Evolutionary conservation across 768 basidiomycete genomes (phyloP), one percentile per base, ranked within the genome.

Genomic region (Coprinopsis sp.): DNA sequence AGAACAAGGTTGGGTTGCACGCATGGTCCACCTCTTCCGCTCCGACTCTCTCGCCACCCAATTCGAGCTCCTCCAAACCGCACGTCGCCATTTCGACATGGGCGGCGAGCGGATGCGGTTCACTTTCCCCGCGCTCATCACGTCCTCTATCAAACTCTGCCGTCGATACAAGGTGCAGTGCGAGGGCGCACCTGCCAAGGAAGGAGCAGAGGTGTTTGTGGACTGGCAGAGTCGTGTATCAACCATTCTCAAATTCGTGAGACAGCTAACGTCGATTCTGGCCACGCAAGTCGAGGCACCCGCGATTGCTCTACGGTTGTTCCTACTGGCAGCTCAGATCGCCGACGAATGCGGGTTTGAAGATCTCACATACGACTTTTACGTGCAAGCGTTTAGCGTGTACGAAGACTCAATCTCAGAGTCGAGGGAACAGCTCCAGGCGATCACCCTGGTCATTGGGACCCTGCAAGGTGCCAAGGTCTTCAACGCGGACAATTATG

Each of bases 371-470:
- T 99, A 99, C 62, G 95, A 99, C 63, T 84, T 98, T 55, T 97
- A 94, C 58, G 96, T 98, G 12, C 93, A 97, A 63, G 91, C 94
- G 0, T 97, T 99, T 64, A 92, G 86, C 22, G 92, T 98, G 11
- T 98, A 99, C 67, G 96, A 99, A 62, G 96, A 99, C 64, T 86
- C 80, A 57, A 98, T 99, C 40, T 93, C 90, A 36, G 96, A 99
- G 61, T 91, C 88, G 27, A 81, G 95, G 3, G 92, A 92, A 4
- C 96, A 99, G 64, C 70, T 99, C 7, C 91, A 95, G 59, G 94
- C 95, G n/a, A 97, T 99, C 61, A 91, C 92, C 5, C 77, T 94
- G 16, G 87, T 99, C 55, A 96, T 98, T 49, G 86, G 87, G 39
- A 90, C 92, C 5, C 69, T 99, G 31, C 90, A 91, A 46, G 82